A percentile compares a stretch with the other conserved stretches of the same genome.
Evolutionary conservation across 2,329 filamentous ascomycete species (phyloP).

Genomic region (Colletotrichum brevisporum): DNA sequence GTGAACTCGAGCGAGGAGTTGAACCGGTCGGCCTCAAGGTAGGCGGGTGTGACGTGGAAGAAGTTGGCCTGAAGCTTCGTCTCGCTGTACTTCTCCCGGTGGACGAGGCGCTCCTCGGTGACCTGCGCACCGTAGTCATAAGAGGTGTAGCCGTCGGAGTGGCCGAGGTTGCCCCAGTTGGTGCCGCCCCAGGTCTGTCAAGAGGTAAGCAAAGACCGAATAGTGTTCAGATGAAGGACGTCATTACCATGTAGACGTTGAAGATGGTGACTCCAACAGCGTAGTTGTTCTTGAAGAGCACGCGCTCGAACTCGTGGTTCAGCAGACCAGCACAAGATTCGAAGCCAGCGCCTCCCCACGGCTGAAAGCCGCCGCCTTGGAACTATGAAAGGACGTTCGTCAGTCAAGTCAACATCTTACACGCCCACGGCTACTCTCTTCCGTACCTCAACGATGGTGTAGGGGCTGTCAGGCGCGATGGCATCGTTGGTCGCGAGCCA

Average conservation of each 20-base stretch:
- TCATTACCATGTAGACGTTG: constrained; percentile 78
- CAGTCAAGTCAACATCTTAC: constrained; percentile 29
- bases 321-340: constrained; percentile 74
- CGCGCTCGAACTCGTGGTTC: constrained; percentile 77
- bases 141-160: constrained; percentile 70
- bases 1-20: constrained; percentile 48
- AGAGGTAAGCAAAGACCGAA: not conserved
- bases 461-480: constrained; percentile 76
- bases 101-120: constrained; percentile 74
- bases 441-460: constrained; percentile 69
- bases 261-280: constrained; percentile 74
- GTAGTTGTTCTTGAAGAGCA: constrained; percentile 82
- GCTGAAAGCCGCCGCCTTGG: constrained; percentile 76
- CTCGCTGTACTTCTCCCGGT: constrained; percentile 81
- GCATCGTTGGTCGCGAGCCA: constrained; percentile 69
- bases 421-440: not conserved
- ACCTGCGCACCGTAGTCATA: constrained; percentile 67
- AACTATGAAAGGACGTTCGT: constrained; percentile 51
- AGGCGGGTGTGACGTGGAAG: constrained; percentile 76
- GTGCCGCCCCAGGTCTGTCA: constrained; percentile 76
- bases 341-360: constrained; percentile 79
- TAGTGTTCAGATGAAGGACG: no score
- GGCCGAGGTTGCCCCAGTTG: constrained; percentile 82
- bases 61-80: constrained; percentile 81
- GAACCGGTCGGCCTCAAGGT: constrained; percentile 69